A percentile compares a stretch with the other conserved stretches of the same genome.
phyloP scores from a whole-genome alignment of 352 stramenopile species.

The Globisporangium spinosum region DNA sequence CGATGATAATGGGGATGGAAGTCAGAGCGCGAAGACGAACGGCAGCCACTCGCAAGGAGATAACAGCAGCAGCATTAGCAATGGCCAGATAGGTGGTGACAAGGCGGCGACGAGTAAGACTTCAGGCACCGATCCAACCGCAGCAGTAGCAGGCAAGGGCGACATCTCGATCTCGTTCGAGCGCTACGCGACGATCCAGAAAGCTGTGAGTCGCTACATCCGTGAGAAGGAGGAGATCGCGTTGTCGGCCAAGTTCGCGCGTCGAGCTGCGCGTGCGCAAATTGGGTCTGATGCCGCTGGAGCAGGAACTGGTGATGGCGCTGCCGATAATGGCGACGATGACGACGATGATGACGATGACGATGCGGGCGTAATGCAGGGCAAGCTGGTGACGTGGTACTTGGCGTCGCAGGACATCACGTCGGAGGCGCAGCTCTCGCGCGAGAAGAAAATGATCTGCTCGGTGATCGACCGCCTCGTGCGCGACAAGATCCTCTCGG shows the following conservation, averaged over 20 bases:
- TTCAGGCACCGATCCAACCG: neutral
- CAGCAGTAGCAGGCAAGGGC: constrained; percentile 14
- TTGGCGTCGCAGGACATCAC: constrained; percentile 81
- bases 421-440: constrained; percentile 70
- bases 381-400: constrained; percentile 84
- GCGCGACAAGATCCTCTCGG: constrained; percentile 66
- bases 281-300: constrained; percentile 7
- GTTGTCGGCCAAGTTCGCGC: constrained; percentile 43
- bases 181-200: constrained; percentile 78
- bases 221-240: constrained; percentile 74
- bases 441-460: constrained; percentile 81
- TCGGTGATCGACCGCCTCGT: constrained; percentile 82
- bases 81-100: neutral
- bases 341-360: constrained; percentile 53
- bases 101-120: neutral
- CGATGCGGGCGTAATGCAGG: constrained; percentile 59
- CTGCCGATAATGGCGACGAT: constrained; percentile 18
- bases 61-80: neutral
- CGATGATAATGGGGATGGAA: constrained; percentile 10
- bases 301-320: neutral
- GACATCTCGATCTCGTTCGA: constrained; percentile 72
- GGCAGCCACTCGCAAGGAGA: constrained; percentile 1
- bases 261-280: constrained; percentile 30
- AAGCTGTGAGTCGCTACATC: constrained; percentile 72
- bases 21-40: constrained; percentile 15